Percentiles rank a stretch among this genome's conserved stretches.
Evolutionary conservation across 1,139 yeast genomes (phyloP).

Genomic region (Candida sanyaensis): DNA sequence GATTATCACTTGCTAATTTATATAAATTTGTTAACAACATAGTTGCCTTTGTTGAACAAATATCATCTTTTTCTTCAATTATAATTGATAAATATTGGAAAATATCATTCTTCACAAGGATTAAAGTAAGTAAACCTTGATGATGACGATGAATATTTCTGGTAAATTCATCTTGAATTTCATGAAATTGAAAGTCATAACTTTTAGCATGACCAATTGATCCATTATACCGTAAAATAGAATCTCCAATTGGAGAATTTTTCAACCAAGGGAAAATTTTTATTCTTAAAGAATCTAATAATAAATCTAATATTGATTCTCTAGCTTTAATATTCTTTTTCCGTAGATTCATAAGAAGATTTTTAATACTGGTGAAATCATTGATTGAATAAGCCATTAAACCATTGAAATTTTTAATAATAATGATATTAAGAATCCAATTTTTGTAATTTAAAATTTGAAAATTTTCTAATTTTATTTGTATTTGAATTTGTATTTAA

Average conservation of each 20-base stretch:
- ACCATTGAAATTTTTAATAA: slow-evolving; percentile 80
- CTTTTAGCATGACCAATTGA: neutral
- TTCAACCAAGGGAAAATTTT: slow-evolving; percentile 61
- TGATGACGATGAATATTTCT: slow-evolving; percentile 53
- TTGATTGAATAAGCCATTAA: slow-evolving; percentile 64
- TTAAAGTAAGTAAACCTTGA: slow-evolving; percentile 56
- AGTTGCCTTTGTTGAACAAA: slow-evolving; percentile 55
- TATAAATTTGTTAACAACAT: slow-evolving; percentile 63
- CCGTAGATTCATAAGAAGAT: slow-evolving; percentile 62
- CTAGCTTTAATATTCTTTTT: slow-evolving; percentile 60
- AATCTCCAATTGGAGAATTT: slow-evolving; percentile 36
- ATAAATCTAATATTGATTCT: slow-evolving; percentile 66
- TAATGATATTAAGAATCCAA: slow-evolving; percentile 61
- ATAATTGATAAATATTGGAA: slow-evolving; percentile 49
- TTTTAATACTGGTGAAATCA: slow-evolving; percentile 56
- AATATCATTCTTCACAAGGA: slow-evolving; percentile 59
- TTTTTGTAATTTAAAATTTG: slow-evolving; percentile 48
- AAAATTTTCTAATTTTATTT: slow-evolving; percentile 12
- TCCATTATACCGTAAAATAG: slow-evolving; percentile 18
- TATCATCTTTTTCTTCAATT: slow-evolving; percentile 46
- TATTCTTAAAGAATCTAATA: slow-evolving; percentile 68
- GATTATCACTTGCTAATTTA: slow-evolving; percentile 52
- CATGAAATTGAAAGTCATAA: slow-evolving; percentile 10
- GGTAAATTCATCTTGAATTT: slow-evolving; percentile 16
- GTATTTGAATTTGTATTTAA: neutral